phyloP scores from a whole-genome alignment of 306 rosid species.

The Begonia fuchsioides region DNA sequence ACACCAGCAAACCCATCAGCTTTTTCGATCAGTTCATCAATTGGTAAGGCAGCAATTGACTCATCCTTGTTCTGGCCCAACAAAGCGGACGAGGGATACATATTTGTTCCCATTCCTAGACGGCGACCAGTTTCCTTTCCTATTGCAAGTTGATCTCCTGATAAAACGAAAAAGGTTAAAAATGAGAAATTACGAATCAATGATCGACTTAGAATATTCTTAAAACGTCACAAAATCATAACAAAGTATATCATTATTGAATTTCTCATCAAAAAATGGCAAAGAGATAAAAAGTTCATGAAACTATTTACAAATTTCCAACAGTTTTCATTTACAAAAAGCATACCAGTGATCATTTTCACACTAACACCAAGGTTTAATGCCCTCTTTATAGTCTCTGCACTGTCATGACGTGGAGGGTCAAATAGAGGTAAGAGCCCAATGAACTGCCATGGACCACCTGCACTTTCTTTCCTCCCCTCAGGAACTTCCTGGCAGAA shows the following conservation, averaged over 20 bases:
- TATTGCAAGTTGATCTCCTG: slow-evolving; percentile 96
- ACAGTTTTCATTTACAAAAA: too few relatives aligned
- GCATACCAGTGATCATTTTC: slow-evolving; percentile 89
- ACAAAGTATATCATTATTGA: too few relatives aligned
- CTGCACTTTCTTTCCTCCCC: slow-evolving; percentile 84
- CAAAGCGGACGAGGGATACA: slow-evolving; percentile 97
- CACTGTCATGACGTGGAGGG: slow-evolving; percentile 99
- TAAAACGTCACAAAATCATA: too few relatives aligned
- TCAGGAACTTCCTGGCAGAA: slow-evolving; percentile 74
- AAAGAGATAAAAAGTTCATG: too few relatives aligned
- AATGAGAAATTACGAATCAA: background rate
- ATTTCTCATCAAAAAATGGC: too few relatives aligned
- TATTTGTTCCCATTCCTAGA: slow-evolving; percentile 98
- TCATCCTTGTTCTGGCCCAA: slow-evolving; percentile 94
- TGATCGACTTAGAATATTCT: too few relatives aligned
- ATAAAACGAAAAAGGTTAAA: slow-evolving; percentile 10
- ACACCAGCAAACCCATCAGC: slow-evolving; percentile 99
- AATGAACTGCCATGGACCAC: slow-evolving; percentile 92
- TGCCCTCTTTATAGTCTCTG: slow-evolving; percentile 95
- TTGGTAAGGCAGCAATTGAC: slow-evolving; percentile 68
- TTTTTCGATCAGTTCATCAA: slow-evolving; percentile 88
- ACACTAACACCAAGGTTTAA: slow-evolving; percentile 93
- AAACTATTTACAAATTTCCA: too few relatives aligned
- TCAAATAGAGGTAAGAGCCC: slow-evolving; percentile 96
- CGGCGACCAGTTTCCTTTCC: slow-evolving; percentile 99